Evolutionary conservation across 495 filamentous ascomycete species (phyloP).

Genomic region (Pseudevernia furfuracea): DNA sequence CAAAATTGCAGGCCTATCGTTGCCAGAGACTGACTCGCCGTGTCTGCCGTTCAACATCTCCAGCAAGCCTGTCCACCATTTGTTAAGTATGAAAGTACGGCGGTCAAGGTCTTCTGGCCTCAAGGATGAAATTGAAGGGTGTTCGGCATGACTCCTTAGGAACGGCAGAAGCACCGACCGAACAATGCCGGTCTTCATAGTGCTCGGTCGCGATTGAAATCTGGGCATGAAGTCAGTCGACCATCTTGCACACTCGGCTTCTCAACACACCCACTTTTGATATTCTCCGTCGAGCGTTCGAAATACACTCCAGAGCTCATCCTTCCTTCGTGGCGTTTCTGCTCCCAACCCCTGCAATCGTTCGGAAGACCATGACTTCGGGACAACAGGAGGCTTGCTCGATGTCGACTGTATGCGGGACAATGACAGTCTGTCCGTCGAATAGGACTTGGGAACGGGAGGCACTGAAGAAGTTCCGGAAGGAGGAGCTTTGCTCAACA

Average conservation of each 20-base stretch:
- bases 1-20: slow-evolving; percentile 72
- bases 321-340: slow-evolving; percentile 52
- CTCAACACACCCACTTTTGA: slow-evolving; percentile 41
- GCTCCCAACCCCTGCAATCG: slow-evolving; percentile 28
- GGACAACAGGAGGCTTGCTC: slow-evolving; percentile 46
- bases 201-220: slow-evolving; percentile 69
- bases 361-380: slow-evolving; percentile 39
- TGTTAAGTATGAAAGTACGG: slow-evolving; percentile 73
- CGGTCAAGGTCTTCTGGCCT: slow-evolving; percentile 81
- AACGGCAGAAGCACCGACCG: slow-evolving; percentile 78
- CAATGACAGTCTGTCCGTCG: slow-evolving; percentile 48
- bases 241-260: neutral
- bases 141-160: slow-evolving; percentile 60
- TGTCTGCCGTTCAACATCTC: slow-evolving; percentile 74
- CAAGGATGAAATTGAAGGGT: slow-evolving; percentile 59
- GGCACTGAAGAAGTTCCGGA: slow-evolving; percentile 44
- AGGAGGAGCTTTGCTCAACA: slow-evolving; percentile 38
- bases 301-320: slow-evolving; percentile 87
- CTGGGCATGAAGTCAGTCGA: neutral
- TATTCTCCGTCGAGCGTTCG: slow-evolving; percentile 74
- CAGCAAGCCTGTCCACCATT: slow-evolving; percentile 90
- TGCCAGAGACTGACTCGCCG: slow-evolving; percentile 63
- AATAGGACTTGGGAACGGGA: slow-evolving; percentile 48
- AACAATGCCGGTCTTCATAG: slow-evolving; percentile 73
- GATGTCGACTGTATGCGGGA: slow-evolving; percentile 36